phyloP scores from a whole-genome alignment of 2,329 filamentous ascomycete species.

The Cadophora gregata region DNA sequence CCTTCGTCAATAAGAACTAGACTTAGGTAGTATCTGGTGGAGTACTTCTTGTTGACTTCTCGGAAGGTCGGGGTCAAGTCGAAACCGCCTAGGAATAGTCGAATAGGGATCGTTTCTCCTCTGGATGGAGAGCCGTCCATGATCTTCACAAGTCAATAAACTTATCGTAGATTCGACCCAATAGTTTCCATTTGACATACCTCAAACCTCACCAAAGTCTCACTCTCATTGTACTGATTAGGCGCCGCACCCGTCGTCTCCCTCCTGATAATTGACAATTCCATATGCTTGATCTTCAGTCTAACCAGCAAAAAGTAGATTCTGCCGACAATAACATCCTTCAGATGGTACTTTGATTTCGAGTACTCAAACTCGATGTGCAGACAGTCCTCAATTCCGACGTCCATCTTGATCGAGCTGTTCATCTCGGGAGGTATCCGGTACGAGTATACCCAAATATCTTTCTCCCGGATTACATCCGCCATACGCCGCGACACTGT shows the following conservation, averaged over 20 bases:
- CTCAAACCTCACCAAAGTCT: conserved; percentile 96
- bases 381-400: conserved; percentile 97
- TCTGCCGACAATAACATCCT: conserved; percentile 97
- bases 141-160: conserved; percentile 61
- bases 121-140: conserved; percentile 99
- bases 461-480: conserved; percentile 98
- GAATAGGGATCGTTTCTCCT: conserved; percentile 92
- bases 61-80: conserved; percentile 98
- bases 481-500: conserved; percentile 97
- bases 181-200: conserved; percentile 49
- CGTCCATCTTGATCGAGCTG: conserved; percentile 99
- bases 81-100: conserved; percentile 95
- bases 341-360: conserved; percentile 98
- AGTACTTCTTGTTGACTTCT: conserved; percentile 99
- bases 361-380: conserved; percentile 99
- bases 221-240: conserved; percentile 99
- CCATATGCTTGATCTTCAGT: conserved; percentile 99
- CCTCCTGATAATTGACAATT: conserved; percentile 93
- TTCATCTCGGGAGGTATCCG: conserved; percentile 98
- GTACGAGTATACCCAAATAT: conserved; percentile 99
- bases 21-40: conserved; percentile 95
- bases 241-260: conserved; percentile 96
- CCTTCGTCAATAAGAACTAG: conserved; percentile 95
- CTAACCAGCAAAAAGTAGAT: conserved; percentile 98
- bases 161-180: neutral